Evolutionary conservation across 78 protist genomes (phyloP).

Genomic region (Isochrysis galbana): DNA sequence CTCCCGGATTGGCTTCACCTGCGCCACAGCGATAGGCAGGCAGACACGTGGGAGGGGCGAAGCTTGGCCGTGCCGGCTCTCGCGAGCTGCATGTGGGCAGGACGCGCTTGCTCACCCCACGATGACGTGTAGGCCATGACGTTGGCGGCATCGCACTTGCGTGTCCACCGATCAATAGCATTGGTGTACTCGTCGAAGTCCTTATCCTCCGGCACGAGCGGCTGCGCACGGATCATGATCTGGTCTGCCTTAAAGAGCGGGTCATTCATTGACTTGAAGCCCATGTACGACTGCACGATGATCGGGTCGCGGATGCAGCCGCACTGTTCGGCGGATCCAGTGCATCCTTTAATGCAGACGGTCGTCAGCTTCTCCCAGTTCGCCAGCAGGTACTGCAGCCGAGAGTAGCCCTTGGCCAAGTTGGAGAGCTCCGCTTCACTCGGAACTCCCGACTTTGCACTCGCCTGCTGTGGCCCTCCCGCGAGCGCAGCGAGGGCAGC

Average conservation of each 20-base stretch:
- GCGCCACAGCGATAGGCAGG: not conserved
- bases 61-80: not conserved
- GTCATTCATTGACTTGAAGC: not conserved
- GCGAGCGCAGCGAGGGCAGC: not conserved
- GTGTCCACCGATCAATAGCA: not conserved
- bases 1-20: constrained; percentile 18
- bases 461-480: not conserved
- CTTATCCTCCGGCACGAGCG: not conserved
- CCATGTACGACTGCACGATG: constrained; percentile 10
- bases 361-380: constrained; percentile 4
- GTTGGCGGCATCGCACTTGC: not conserved
- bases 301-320: constrained; percentile 13
- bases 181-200: not conserved
- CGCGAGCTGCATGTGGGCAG: not conserved
- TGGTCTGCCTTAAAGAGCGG: constrained; percentile 18
- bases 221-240: not conserved
- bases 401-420: not conserved
- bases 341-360: constrained; percentile 5
- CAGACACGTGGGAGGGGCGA: not conserved
- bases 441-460: not conserved
- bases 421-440: not conserved
- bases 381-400: not conserved
- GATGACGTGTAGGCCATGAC: not conserved
- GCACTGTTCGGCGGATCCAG: not conserved
- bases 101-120: not conserved